Percentiles rank a stretch among this genome's conserved stretches.
phyloP scores from a whole-genome alignment of 1,284 basidiomycete genomes.

The Ganoderma multipileum region DNA sequence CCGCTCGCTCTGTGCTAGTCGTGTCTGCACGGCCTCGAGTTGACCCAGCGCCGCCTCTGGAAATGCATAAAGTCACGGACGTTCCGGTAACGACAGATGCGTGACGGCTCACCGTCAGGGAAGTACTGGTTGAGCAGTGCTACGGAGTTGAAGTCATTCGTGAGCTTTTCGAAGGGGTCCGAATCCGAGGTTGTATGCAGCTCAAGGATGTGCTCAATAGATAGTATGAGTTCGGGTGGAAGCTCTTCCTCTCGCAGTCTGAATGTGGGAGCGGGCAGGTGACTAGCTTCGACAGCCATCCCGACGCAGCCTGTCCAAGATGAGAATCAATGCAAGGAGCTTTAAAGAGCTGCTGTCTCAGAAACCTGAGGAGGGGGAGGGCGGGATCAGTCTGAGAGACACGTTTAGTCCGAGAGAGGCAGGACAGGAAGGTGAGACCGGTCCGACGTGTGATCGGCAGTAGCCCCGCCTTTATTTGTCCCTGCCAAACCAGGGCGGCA shows the following conservation, averaged over 20 bases:
- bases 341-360: background rate
- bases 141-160: slow-evolving; percentile 63
- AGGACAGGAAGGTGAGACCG: background rate
- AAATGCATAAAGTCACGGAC: slow-evolving; percentile 9
- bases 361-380: background rate
- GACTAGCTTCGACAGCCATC: slow-evolving; percentile 24
- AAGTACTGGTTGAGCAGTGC: slow-evolving; percentile 75
- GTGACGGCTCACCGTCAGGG: slow-evolving; percentile 68
- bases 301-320: background rate
- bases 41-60: slow-evolving; percentile 73
- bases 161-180: slow-evolving; percentile 65
- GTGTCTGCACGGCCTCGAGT: slow-evolving; percentile 66
- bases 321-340: background rate
- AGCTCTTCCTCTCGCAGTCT: slow-evolving; percentile 51
- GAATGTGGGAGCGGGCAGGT: slow-evolving; percentile 24
- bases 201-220: slow-evolving; percentile 73
- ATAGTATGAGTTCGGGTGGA: slow-evolving; percentile 68
- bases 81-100: background rate
- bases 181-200: slow-evolving; percentile 49
- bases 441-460: slow-evolving; percentile 10
- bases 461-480: slow-evolving; percentile 2
- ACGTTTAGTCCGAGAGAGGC: slow-evolving; percentile 6
- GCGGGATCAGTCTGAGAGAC: background rate
- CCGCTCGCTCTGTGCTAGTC: slow-evolving; percentile 65
- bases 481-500: slow-evolving; percentile 22